Base-by-base conservation (phyloP, 192 early-diverging fungal species). In the Backusella australiensis region DNA sequence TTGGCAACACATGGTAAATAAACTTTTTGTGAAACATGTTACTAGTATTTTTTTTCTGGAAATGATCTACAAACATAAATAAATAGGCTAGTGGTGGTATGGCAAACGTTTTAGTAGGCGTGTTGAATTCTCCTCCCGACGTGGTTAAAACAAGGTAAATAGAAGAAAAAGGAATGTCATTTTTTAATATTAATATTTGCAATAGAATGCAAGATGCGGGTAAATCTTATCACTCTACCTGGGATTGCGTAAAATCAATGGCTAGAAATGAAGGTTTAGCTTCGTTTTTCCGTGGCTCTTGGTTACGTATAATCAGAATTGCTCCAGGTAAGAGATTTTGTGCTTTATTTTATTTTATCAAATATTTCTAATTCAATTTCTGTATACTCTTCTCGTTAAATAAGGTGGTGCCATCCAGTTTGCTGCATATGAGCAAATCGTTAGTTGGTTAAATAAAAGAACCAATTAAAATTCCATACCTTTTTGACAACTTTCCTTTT, bases 151-250 rank as follows among this genome's bases (percentile, higher is more conserved):
- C 84, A 42, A 73, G 80, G 80, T 81, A 77, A 34, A 56, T 11
- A 15, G 14, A 68, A 68, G 26, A 68, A 35, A 68, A 68, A 68
- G 26, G 26, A 34, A 68, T 34, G 34, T 14, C 2, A 35, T 29
- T 4, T 39, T 3, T 39, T 39, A 12, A 39, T 36, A 56, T 56
- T 26, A 5, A 36, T n/a, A n/a, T 49, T 15, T 6, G 17, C 15
- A 49, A 49, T 73, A 79, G 84, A 71, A 83, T 85, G 84, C 84
- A 83, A 78, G 82, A 83, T 63, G 79, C 78, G 67, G 78, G 76
- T 21, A 73, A 44, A 39, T 46, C 46, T 23, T 81, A 85, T 34
- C 66, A 39, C 21, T 74, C 23, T 32, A 79, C 79, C 12, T 85
- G 75, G 79, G 67, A 83, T 23, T 85, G 82, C 53, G 34, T 75